Base-by-base conservation (phyloP, 129 eudicot genomes). In the Artemisia tridentata region DNA sequence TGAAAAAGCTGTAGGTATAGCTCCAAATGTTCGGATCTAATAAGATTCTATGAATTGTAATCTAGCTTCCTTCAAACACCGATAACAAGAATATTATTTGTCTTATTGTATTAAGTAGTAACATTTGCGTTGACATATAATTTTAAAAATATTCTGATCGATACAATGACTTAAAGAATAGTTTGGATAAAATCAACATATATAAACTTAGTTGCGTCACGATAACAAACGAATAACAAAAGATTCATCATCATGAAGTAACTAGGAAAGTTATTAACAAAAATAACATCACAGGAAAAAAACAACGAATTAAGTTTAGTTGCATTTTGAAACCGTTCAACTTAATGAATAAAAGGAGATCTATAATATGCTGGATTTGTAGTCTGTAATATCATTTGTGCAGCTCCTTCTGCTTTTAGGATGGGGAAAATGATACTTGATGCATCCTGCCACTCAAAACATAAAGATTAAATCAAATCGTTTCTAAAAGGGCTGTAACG, bases 391-490 rank as follows among this genome's bases (percentile, higher is more conserved):
- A 81, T 34, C 85, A 81, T 77, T 68, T 77, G 79, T 63, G 76
- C 71, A 61, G 67, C 75, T 67, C 85, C 82, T 77, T 81, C 85
- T 9, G 82, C 78, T 72, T 61, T 81, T 45, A 81, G 80, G 50
- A 81, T 81, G 10, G 85, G 85, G 34, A 81, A 81, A 45, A 81
- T 81, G 72, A 81, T 81, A 34, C 82, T 53, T 9, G 75, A 68
- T 52, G 85, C 85, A 29, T 77, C 85, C 85, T 81, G 82, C 19
- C 23, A 66, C 54, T 48, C 23, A 60, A 52, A 72, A 61, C 19
- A 67, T 51, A 57, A 47, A 19, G 6, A 53, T 23, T 49, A 6
- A 38, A 7, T 38, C 45, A 38, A 38, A 34, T 38, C 2, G 1
- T 38, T 38, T 56, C 4, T 18, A n/a, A 56, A 55, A 56, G 3